Base-by-base conservation (phyloP, 257 asterid genomes). In the Marsdenia floribunda region DNA sequence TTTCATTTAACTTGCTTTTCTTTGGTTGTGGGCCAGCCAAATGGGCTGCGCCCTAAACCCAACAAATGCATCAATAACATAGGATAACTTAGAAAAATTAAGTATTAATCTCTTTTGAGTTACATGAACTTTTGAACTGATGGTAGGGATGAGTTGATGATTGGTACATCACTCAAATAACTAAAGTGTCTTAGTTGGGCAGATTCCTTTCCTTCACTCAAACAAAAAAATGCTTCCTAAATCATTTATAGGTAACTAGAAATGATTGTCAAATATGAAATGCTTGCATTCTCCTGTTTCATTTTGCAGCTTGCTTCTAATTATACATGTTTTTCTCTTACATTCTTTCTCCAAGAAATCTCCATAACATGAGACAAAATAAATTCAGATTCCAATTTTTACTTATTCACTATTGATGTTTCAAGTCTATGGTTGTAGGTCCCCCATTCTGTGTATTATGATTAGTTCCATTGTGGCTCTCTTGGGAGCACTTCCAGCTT, bases 401-500 rank as follows among this genome's bases (percentile, higher is more conserved):
- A 54, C 37, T 67, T 26, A 60, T 74, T 54, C 65, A 7, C 26
- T 13, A 6, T 64, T 75, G 49, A 63, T 75, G 5, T 19, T 72
- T 42, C 44, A 37, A 8, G 60, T 59, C 44, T 72, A 60, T 60
- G 55, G 55, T 70, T 75, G 74, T 85, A 93, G 98, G 82, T 87
- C 93, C 69, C 74, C 84, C 49, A 59, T 79, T 71, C 68, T 88
- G 57, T 82, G 92, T 71, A 73, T 81, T 68, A 81, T 79, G 73
- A 14, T 86, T 68, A 87, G 99, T 81, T 86, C 82, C 58, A 9
- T 88, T 42, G 97, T 88, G 42, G 88, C 90, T 76, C 80, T 90
- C 44, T 58, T 93, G 49, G 95, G 95, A 78, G 79, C 70, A 76
- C 81, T 92, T 72, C 97, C 97, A 16, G 72, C 66, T 80, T 77